Evolutionary conservation across 169 alveolate genomes (phyloP), one percentile per base, ranked within the genome.

Genomic region (Plasmodium vinckei): DNA sequence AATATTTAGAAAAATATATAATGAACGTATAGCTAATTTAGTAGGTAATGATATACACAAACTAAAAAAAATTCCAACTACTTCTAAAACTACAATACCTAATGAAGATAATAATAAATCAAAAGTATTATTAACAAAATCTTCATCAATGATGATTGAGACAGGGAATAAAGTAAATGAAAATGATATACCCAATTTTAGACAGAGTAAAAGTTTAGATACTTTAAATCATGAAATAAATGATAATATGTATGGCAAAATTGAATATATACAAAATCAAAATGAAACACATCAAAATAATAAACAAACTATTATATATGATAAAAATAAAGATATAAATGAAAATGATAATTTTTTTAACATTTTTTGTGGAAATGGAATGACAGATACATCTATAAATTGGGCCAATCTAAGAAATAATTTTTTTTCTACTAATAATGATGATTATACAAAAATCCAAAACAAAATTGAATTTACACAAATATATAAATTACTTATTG

Each of bases 241-340:
- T 9, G 17, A 42, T 1, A 25, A 23, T 21, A 9, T 25, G 12
- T 25, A 9, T 15, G 33, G 19, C 25, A 61, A 61, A 61, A 61
- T 61, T 17, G 17, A 23, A 61, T 61, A 21, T 61, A 61, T 61
- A 61, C 21, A 61, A 25, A 25, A 61, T 10, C 39, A 10, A 17
- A 9, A 61, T 61, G 71, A 63, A 63, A 25, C 13, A 4, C 3
- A 12, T 19, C 49, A 63, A 63, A 39, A 63, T 25, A 15, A 27
- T 63, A 63, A 15, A 5, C 25, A 63, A 63, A 63, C 39, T 17
- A 25, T 63, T 10, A 63, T 63, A 63, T 63, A 63, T 63, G 17
- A 63, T 63, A 63, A 39, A 27, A 5, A 2, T 5, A 63, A 21
- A 23, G 15, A 63, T 63, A 27, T 6, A 15, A 12, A 63, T 63